A percentile compares a stretch with the other conserved stretches of the same genome.
phyloP scores from a whole-genome alignment of 441 rosid genomes.

The Erodium moschatum region DNA sequence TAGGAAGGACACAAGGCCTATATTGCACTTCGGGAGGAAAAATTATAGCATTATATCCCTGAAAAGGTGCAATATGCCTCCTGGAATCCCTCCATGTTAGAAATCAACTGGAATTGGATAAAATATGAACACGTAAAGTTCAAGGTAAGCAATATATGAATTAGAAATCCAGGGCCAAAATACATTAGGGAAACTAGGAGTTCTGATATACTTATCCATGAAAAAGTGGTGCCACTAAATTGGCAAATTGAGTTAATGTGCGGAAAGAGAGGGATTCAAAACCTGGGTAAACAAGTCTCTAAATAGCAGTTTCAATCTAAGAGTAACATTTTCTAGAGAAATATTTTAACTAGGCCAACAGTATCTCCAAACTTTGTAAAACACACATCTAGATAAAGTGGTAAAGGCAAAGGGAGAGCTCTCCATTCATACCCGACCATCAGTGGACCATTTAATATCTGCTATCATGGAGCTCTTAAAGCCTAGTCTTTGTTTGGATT shows the following conservation, averaged over 20 bases:
- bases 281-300: neutral
- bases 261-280: neutral
- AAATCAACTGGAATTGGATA: neutral
- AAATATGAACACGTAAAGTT: neutral
- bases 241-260: neutral
- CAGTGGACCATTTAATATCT: conserved; percentile 25
- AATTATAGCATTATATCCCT: neutral
- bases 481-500: conserved; percentile 22
- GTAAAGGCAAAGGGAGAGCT: neutral
- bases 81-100: neutral
- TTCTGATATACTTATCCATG: neutral
- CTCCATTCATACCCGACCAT: conserved; percentile 23
- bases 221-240: neutral
- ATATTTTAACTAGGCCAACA: neutral
- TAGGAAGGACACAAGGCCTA: neutral
- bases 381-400: neutral
- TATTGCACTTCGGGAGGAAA: neutral
- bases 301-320: neutral
- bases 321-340: neutral
- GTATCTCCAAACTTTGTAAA: neutral
- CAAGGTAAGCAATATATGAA: neutral
- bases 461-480: conserved; percentile 28
- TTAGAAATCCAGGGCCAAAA: neutral
- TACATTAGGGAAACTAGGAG: neutral
- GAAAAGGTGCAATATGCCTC: neutral